These are phyloP conservation scores for Talaromyces nanjingensis DNA, from an alignment of 495 filamentous ascomycete species.

Conservation along the genomic window DNA sequence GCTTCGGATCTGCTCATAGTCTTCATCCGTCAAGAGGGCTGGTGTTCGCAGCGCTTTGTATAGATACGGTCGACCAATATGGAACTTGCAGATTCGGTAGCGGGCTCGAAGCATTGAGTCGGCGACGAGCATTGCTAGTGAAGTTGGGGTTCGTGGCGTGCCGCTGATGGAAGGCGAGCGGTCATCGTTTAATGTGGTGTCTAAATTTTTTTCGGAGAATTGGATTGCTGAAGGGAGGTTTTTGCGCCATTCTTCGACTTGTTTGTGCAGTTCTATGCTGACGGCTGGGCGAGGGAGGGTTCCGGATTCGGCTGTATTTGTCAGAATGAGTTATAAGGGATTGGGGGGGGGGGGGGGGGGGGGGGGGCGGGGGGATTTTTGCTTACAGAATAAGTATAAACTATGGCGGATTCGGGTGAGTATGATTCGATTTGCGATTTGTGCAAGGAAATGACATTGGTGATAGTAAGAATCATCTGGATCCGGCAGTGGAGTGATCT, in stretches of 20 bases:
- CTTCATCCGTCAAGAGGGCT: constrained; percentile 32
- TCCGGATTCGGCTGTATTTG: constrained; percentile 33
- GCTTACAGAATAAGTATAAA: constrained; percentile 42
- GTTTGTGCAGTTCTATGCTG: constrained; percentile 38
- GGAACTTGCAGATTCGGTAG: constrained; percentile 40
- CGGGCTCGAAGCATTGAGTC: constrained; percentile 42
- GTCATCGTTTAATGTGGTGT: constrained; percentile 20
- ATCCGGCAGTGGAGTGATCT: constrained; percentile 24
- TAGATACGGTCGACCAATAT: constrained; percentile 41
- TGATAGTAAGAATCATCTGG: constrained; percentile 39
- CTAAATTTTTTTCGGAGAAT: constrained; percentile 24
- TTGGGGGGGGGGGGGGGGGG: too few species aligned
- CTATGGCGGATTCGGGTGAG: constrained; percentile 41
- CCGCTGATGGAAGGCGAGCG: constrained; percentile 12
- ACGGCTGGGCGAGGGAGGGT: constrained; percentile 39
- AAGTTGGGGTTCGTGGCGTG: constrained; percentile 23
- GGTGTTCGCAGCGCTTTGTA: constrained; percentile 42
- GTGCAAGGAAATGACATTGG: constrained; percentile 45
- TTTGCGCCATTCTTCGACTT: constrained; percentile 40
- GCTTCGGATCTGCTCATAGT: constrained; percentile 36
- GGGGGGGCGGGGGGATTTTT: neutral
- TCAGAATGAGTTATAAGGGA: neutral
- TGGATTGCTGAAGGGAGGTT: constrained; percentile 37
- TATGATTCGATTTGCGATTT: constrained; percentile 43
- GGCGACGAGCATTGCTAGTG: constrained; percentile 34